phyloP scores from a whole-genome alignment of 2,329 filamentous ascomycete genomes.

The Paecilomyces sp. region DNA sequence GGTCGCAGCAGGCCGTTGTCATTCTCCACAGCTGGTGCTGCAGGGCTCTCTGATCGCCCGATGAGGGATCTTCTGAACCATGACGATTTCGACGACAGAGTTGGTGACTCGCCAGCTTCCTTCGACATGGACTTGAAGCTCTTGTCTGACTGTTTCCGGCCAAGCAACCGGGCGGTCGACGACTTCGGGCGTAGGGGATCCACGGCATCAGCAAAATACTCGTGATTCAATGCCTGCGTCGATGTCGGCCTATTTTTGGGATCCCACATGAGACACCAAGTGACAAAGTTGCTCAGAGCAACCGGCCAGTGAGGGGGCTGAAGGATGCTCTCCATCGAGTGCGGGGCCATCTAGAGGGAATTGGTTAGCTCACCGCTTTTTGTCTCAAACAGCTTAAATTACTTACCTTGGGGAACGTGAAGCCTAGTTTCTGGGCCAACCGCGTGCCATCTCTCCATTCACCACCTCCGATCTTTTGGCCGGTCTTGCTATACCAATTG shows the following conservation, averaged over 20 bases:
- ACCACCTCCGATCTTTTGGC: conserved; percentile 79
- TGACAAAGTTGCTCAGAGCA: conserved; percentile 85
- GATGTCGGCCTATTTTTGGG: conserved; percentile 87
- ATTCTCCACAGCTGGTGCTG: conserved; percentile 49
- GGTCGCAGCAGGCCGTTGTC: conserved; percentile 29
- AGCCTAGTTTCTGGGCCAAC: conserved; percentile 90
- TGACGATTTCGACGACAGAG: conserved; percentile 72
- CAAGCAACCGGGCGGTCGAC: conserved; percentile 72
- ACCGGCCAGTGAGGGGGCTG: conserved; percentile 86
- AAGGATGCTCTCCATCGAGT: conserved; percentile 90
- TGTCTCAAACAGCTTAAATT: neutral
- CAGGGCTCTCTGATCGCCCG: conserved; percentile 63
- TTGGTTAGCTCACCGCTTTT: conserved; percentile 6
- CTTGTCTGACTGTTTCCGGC: conserved; percentile 84
- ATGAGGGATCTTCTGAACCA: conserved; percentile 97
- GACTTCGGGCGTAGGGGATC: conserved; percentile 92
- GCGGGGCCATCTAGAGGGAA: conserved; percentile 73
- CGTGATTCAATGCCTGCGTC: conserved; percentile 86
- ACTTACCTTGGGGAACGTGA: conserved; percentile 81
- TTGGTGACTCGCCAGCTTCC: conserved; percentile 53
- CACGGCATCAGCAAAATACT: conserved; percentile 87
- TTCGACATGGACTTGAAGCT: conserved; percentile 56
- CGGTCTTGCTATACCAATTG: conserved; percentile 94
- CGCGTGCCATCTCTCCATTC: conserved; percentile 95
- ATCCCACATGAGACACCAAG: conserved; percentile 99